These are phyloP conservation scores for Apiospora rasikravindrae DNA, from an alignment of 2,329 filamentous ascomycete species.

Conservation along the genomic window DNA sequence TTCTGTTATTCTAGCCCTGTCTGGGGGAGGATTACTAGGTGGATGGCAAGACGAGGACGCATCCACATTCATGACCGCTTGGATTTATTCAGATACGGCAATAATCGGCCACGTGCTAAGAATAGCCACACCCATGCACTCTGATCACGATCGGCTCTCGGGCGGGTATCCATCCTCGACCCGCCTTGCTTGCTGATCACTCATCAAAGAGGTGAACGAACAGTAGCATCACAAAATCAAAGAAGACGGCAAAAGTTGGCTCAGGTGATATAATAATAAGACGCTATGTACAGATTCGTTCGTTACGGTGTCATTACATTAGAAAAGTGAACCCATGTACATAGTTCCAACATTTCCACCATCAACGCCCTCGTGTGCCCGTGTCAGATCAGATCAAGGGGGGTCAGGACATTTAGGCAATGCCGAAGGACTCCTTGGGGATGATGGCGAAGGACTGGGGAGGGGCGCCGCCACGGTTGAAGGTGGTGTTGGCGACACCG, in stretches of 20 bases:
- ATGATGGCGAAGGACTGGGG: constrained; percentile 7
- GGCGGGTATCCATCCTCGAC: background rate
- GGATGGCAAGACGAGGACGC: no score
- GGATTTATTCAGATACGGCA: background rate
- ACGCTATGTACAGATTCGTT: background rate
- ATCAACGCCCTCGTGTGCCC: background rate
- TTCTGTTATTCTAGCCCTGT: no score
- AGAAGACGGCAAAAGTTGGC: background rate
- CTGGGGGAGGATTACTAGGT: no score
- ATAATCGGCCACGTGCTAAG: background rate
- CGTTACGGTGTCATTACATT: background rate
- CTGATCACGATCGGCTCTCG: background rate
- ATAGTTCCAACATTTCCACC: background rate
- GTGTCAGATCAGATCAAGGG: no score
- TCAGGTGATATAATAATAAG: constrained; percentile 12
- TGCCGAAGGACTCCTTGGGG: constrained; percentile 13
- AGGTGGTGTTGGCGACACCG: background rate
- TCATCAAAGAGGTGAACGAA: background rate
- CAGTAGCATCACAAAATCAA: constrained; percentile 5
- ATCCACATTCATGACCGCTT: no score
- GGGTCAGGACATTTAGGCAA: background rate
- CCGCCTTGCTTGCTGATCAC: background rate
- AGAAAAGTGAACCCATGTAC: background rate
- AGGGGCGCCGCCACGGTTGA: background rate
- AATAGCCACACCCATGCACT: background rate